Evolutionary conservation across 306 rosid genomes (phyloP).

Genomic region (Cicer bijugum): DNA sequence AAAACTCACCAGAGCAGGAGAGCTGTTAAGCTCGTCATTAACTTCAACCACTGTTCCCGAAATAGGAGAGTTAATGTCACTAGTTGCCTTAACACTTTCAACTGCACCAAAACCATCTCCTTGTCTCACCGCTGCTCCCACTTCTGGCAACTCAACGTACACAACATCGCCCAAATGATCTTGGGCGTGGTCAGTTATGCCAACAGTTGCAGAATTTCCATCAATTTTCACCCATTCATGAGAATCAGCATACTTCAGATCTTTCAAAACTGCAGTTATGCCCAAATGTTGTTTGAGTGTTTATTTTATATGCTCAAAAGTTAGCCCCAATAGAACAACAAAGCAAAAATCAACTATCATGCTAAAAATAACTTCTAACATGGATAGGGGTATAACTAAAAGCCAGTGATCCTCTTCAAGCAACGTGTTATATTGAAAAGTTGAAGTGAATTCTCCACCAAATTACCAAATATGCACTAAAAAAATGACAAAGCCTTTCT

Average conservation of each 20-base stretch:
- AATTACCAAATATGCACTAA: not conserved
- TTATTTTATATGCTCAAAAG: slow-evolving; percentile 16
- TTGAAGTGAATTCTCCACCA: not conserved
- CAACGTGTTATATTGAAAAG: not conserved
- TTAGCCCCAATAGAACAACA: not conserved
- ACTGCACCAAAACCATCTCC: slow-evolving; percentile 87
- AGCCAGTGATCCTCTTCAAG: not conserved
- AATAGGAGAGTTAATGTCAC: slow-evolving; percentile 87
- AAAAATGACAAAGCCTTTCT: not conserved
- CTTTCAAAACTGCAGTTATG: slow-evolving; percentile 71
- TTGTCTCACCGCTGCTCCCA: slow-evolving; percentile 64
- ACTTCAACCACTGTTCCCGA: slow-evolving; percentile 81
- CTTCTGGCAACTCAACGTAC: slow-evolving; percentile 86
- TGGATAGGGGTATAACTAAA: slow-evolving; percentile 21
- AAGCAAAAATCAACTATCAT: not conserved
- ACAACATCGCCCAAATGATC: slow-evolving; percentile 98
- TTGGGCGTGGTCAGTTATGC: slow-evolving; percentile 94
- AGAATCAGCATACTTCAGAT: slow-evolving; percentile 74
- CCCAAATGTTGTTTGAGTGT: slow-evolving; percentile 10
- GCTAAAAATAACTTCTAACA: not conserved
- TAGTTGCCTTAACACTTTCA: slow-evolving; percentile 96
- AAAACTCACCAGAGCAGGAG: slow-evolving; percentile 88
- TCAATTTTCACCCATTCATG: slow-evolving; percentile 95
- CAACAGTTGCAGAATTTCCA: slow-evolving; percentile 74
- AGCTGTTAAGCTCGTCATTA: slow-evolving; percentile 69